Conservation (phyloP, 2,329 filamentous ascomycete species). For the Aspergillus sp. region DNA sequence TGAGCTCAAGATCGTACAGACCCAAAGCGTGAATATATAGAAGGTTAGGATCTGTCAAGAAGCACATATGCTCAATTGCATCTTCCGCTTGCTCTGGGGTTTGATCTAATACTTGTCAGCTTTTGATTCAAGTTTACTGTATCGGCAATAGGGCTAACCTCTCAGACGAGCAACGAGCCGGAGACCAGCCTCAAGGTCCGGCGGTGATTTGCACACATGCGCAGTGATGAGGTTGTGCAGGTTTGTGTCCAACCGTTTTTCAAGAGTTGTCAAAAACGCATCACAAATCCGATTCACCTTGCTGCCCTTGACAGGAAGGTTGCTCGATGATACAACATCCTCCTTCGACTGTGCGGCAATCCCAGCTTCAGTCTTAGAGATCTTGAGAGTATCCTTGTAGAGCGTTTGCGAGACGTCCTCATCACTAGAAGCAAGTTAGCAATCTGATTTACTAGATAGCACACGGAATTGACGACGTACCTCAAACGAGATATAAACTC, state of each 20-base stretch:
- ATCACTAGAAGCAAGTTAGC: conserved; percentile 44
- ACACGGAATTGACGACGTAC: conserved; percentile 38
- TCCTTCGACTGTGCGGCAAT: conserved; percentile 18
- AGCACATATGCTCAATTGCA: conserved; percentile 94
- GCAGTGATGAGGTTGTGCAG: conserved; percentile 91
- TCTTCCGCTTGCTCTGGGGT: conserved; percentile 68
- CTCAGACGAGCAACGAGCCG: conserved; percentile 66
- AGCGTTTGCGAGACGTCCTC: conserved; percentile 91
- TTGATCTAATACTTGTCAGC: conserved; percentile 36
- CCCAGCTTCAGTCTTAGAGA: conserved; percentile 22
- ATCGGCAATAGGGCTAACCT: conserved; percentile 23
- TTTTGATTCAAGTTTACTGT: neutral
- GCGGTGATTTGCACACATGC: conserved; percentile 85
- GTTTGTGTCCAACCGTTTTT: conserved; percentile 53
- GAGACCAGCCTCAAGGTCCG: conserved; percentile 79
- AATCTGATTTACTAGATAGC: neutral
- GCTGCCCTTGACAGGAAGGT: conserved; percentile 19
- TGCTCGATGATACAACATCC: conserved; percentile 4
- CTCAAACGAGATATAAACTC: conserved; percentile 80
- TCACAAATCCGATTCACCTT: conserved; percentile 90
- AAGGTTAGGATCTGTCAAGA: conserved; percentile 85
- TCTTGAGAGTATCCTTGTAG: conserved; percentile 74
- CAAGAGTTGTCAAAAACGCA: conserved; percentile 64
- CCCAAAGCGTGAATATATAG: conserved; percentile 87
- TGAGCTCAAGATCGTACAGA: conserved; percentile 82